Evolutionary conservation across 2,329 filamentous ascomycete species (phyloP).

Genomic region (Penicillium sp.): DNA sequence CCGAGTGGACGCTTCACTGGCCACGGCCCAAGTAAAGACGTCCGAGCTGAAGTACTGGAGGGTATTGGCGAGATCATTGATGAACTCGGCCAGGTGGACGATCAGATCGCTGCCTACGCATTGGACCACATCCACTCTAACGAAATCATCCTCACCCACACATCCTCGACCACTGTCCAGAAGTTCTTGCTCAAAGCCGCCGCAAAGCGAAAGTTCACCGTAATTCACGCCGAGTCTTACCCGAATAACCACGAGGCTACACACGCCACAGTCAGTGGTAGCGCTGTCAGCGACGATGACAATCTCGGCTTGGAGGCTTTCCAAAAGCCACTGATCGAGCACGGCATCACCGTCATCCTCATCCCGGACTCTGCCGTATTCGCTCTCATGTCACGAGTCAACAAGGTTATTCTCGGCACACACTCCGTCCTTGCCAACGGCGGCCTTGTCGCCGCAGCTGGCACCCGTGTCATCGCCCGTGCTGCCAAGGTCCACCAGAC

Average conservation of each 20-base stretch:
- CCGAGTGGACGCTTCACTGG: conserved; percentile 32
- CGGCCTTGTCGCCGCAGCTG: conserved; percentile 76
- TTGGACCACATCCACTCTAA: conserved; percentile 91
- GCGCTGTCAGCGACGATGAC: conserved; percentile 48
- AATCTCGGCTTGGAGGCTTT: conserved; percentile 52
- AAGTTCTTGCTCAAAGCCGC: conserved; percentile 86
- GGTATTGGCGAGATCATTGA: conserved; percentile 96
- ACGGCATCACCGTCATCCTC: conserved; percentile 77
- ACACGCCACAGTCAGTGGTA: conserved; percentile 60
- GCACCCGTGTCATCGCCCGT: conserved; percentile 77
- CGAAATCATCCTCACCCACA: conserved; percentile 87
- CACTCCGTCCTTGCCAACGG: conserved; percentile 87
- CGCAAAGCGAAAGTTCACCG: conserved; percentile 84
- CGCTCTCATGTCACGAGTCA: conserved; percentile 91
- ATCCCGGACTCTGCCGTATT: conserved; percentile 83
- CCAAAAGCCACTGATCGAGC: conserved; percentile 71
- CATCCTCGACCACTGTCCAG: conserved; percentile 81
- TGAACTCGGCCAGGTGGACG: conserved; percentile 87
- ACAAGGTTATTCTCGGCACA: conserved; percentile 89
- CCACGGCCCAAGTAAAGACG: conserved; percentile 52
- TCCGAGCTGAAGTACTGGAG: conserved; percentile 87
- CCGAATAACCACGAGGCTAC: conserved; percentile 66
- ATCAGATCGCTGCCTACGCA: conserved; percentile 84
- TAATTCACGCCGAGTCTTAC: conserved; percentile 74
- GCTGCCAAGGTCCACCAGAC: conserved; percentile 79